A percentile compares a stretch with the other conserved stretches of the same genome.
Evolutionary conservation across 352 stramenopile species (phyloP).

Genomic region (Globisporangium mamillatum): DNA sequence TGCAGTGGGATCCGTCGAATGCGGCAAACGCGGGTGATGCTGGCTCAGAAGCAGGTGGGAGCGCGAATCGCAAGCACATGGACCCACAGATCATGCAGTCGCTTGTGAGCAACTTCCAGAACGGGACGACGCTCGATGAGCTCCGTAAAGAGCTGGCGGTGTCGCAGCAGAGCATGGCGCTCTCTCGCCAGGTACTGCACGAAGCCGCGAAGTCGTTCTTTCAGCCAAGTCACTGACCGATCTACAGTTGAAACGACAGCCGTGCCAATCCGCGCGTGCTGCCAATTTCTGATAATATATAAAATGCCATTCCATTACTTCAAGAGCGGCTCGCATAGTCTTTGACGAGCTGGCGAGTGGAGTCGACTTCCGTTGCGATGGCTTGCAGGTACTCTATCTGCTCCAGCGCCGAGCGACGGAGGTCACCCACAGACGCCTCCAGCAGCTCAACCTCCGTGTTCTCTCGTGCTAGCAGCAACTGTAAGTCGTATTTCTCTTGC

Average conservation of each 20-base stretch:
- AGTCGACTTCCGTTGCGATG: slow-evolving; percentile 30
- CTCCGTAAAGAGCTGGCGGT: slow-evolving; percentile 58
- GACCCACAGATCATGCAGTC: slow-evolving; percentile 60
- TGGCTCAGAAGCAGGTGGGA: slow-evolving; percentile 13
- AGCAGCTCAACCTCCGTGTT: slow-evolving; percentile 44
- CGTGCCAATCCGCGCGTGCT: not conserved
- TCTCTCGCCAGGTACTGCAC: slow-evolving; percentile 62
- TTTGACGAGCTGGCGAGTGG: slow-evolving; percentile 33
- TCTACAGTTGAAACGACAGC: not conserved
- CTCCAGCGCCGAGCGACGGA: slow-evolving; percentile 37
- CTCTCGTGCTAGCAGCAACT: slow-evolving; percentile 35
- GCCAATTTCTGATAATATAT: not conserved
- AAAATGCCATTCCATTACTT: not conserved
- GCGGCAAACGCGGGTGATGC: slow-evolving; percentile 10
- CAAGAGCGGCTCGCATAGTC: slow-evolving; percentile 29
- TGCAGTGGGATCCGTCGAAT: slow-evolving; percentile 19
- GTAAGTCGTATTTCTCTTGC: slow-evolving; percentile 44
- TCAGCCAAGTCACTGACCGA: slow-evolving; percentile 22
- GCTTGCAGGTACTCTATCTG: slow-evolving; percentile 46
- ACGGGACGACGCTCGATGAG: slow-evolving; percentile 60
- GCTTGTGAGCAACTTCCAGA: slow-evolving; percentile 71
- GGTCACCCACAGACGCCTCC: slow-evolving; percentile 36
- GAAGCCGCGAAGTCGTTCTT: slow-evolving; percentile 72
- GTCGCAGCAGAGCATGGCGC: slow-evolving; percentile 68
- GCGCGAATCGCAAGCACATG: slow-evolving; percentile 32